phyloP scores from a whole-genome alignment of 2,329 filamentous ascomycete genomes.

The Cladophialophora exuberans region DNA sequence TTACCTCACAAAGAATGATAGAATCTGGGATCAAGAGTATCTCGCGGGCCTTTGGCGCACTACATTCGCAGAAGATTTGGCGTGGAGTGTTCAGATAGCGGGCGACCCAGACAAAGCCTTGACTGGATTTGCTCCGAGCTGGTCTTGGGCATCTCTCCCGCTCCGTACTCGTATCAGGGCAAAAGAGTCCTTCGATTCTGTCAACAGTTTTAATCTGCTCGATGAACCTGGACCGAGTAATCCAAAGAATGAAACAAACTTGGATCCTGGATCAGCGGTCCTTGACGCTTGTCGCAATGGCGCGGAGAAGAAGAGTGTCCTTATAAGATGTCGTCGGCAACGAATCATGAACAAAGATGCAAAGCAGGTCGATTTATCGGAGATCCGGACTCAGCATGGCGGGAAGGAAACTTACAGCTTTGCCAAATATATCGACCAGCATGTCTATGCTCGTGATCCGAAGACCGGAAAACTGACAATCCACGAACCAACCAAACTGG shows the following conservation, averaged over 20 bases:
- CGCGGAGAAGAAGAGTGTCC: conserved; percentile 1
- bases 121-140: conserved; percentile 1
- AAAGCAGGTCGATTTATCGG: neutral
- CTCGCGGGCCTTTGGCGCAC: conserved; percentile 7
- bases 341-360: neutral
- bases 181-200: neutral
- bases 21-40: neutral
- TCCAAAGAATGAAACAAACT: neutral
- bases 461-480: neutral
- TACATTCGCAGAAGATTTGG: conserved; percentile 3
- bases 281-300: conserved; percentile 3
- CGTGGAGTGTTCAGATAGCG: neutral
- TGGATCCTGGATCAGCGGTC: neutral
- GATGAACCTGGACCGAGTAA: neutral
- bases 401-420: neutral
- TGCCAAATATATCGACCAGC: neutral
- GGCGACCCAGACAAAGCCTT: neutral
- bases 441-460: conserved; percentile 1
- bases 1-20: conserved; percentile 1
- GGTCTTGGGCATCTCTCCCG: conserved; percentile 10
- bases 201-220: neutral
- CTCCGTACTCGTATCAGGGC: neutral
- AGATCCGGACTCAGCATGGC: neutral
- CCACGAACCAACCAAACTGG: conserved; percentile 2
- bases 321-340: neutral